These are phyloP conservation scores for Malus hybrid DNA, from an alignment of 331 rosid species.

Conservation along the genomic window DNA sequence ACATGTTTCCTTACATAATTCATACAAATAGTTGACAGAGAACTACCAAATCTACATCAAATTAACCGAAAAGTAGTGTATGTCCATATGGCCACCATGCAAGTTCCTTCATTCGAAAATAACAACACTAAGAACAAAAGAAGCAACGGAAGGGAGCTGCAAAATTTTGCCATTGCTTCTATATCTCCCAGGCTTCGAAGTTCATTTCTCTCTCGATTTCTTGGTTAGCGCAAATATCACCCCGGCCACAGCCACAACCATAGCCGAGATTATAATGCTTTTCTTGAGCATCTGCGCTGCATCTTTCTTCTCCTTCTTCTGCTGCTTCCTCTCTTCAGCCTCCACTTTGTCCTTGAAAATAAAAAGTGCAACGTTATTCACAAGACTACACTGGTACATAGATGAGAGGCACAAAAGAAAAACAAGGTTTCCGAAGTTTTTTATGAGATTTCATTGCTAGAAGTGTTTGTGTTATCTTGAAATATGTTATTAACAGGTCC, in stretches of 20 bases:
- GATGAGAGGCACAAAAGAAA: not conserved
- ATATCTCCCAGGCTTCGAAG: not conserved
- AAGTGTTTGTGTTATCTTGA: not conserved
- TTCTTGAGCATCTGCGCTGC: slow-evolving; percentile 37
- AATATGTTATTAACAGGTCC: not conserved
- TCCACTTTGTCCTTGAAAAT: slow-evolving; percentile 33
- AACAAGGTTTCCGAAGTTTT: not conserved
- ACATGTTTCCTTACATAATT: no score
- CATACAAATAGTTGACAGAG: not conserved
- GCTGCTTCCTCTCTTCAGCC: slow-evolving; percentile 19
- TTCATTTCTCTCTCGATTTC: slow-evolving; percentile 47
- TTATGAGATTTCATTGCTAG: not conserved
- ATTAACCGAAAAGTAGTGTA: not conserved
- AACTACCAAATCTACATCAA: not conserved
- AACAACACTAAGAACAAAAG: not conserved
- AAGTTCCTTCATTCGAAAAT: not conserved
- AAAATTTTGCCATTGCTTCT: slow-evolving; percentile 10
- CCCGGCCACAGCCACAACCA: slow-evolving; percentile 46
- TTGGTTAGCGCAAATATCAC: slow-evolving; percentile 46
- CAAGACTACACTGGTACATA: not conserved
- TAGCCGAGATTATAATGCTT: slow-evolving; percentile 41
- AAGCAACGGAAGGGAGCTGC: not conserved
- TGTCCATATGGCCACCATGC: not conserved
- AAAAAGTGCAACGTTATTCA: not conserved
- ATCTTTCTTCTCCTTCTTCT: slow-evolving; percentile 27